These are phyloP conservation scores for Dendrostoma leiphaemia DNA, from an alignment of 2,329 filamentous ascomycete genomes.

Conservation along the genomic window DNA sequence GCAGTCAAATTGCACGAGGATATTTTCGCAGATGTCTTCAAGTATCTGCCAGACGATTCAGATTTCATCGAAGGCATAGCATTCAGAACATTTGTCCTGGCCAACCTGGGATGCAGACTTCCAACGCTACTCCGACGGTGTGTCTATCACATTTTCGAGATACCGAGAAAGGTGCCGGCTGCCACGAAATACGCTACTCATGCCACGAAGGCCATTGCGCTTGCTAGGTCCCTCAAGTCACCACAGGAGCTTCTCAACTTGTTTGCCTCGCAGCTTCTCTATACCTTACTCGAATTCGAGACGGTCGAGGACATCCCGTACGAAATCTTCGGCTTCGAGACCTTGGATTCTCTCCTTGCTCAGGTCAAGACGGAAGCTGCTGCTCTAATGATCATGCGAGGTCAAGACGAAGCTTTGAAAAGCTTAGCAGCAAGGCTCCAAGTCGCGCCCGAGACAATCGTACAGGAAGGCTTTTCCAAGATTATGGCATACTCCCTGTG, in stretches of 20 bases:
- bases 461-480: slow-evolving; percentile 71
- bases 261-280: slow-evolving; percentile 86
- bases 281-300: slow-evolving; percentile 78
- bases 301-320: slow-evolving; percentile 73
- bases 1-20: slow-evolving; percentile 80
- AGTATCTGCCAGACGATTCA: slow-evolving; percentile 70
- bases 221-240: slow-evolving; percentile 60
- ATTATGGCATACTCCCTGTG: slow-evolving; percentile 81
- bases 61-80: slow-evolving; percentile 80
- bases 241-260: slow-evolving; percentile 73
- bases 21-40: slow-evolving; percentile 81
- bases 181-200: slow-evolving; percentile 69
- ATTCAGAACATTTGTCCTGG: slow-evolving; percentile 73
- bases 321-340: slow-evolving; percentile 76
- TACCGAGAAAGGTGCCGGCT: slow-evolving; percentile 67
- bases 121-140: slow-evolving; percentile 81
- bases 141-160: slow-evolving; percentile 93
- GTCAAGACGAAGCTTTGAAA: slow-evolving; percentile 61
- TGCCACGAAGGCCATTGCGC: slow-evolving; percentile 68
- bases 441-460: slow-evolving; percentile 52
- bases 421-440: slow-evolving; percentile 60
- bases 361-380: slow-evolving; percentile 75
- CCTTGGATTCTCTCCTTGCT: slow-evolving; percentile 64
- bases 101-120: slow-evolving; percentile 77
- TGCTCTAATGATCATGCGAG: slow-evolving; percentile 80